These are phyloP conservation scores for Lepidium didymum DNA, from an alignment of 345 rosid species.

Conservation along the genomic window DNA sequence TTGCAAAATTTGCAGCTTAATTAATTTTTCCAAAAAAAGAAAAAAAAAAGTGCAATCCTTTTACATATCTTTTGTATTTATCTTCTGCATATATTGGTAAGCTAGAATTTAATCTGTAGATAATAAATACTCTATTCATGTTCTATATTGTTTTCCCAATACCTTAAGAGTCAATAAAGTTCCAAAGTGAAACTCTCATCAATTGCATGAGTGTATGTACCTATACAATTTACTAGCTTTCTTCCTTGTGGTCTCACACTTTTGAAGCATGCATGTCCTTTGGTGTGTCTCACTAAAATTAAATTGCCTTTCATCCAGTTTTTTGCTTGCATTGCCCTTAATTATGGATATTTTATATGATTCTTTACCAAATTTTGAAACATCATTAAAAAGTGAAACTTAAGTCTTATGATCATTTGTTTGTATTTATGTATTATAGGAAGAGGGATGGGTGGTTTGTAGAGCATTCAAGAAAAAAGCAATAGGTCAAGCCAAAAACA, in stretches of 20 bases:
- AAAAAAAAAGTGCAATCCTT: too few relatives aligned
- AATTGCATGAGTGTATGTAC: constrained; percentile 7
- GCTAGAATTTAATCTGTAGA: too few relatives aligned
- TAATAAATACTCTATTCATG: not conserved
- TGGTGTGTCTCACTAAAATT: constrained; percentile 27
- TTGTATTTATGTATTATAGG: constrained; percentile 37
- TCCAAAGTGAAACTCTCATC: constrained; percentile 4
- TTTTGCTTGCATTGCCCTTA: constrained; percentile 3
- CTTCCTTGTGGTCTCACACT: constrained; percentile 23
- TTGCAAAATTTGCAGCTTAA: too few relatives aligned
- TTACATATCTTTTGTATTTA: too few relatives aligned
- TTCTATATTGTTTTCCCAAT: not conserved
- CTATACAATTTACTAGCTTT: constrained; percentile 4
- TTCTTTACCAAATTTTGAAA: constrained; percentile 15
- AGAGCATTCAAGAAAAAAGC: constrained; percentile 83
- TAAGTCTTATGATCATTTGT: not conserved
- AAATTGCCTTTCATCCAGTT: constrained; percentile 32
- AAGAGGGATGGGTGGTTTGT: constrained; percentile 99
- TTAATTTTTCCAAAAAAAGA: too few relatives aligned
- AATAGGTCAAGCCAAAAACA: constrained; percentile 43
- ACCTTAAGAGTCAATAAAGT: constrained; percentile 1
- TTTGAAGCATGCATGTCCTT: constrained; percentile 41
- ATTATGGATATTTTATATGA: not conserved
- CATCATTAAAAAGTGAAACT: not conserved
- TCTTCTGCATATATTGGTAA: too few relatives aligned